Evolutionary conservation across 176 grass and related monocot species (phyloP).

Genomic region (Puccinellia tenuiflora): DNA sequence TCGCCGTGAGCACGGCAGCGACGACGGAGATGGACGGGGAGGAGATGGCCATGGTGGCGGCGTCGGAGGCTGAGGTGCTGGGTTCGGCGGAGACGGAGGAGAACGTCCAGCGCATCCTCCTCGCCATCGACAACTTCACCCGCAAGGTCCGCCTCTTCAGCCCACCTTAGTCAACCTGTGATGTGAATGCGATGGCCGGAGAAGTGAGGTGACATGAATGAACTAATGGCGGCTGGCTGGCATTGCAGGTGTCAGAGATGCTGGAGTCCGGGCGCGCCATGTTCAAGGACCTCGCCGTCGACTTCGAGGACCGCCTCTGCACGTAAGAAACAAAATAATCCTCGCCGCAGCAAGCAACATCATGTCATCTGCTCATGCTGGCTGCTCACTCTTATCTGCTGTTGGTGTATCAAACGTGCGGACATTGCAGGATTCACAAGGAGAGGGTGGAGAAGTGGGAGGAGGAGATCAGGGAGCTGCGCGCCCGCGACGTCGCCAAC

Average conservation of each 20-base stretch:
- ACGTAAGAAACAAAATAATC: constrained; percentile 24
- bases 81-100: constrained; percentile 65
- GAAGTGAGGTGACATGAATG: not conserved
- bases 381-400: not conserved
- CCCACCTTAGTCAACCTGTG: not conserved
- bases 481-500: constrained; percentile 57
- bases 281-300: constrained; percentile 70
- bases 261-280: constrained; percentile 66
- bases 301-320: constrained; percentile 92
- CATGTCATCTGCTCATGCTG: not conserved
- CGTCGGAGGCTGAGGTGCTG: constrained; percentile 15
- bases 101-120: constrained; percentile 63
- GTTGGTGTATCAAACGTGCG: not conserved
- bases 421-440: constrained; percentile 59
- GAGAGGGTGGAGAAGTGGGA: constrained; percentile 78
- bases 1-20: not conserved
- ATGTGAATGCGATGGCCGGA: not conserved
- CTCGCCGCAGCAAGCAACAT: not conserved
- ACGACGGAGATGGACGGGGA: not conserved
- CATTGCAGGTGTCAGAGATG: constrained; percentile 64
- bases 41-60: constrained; percentile 6
- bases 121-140: constrained; percentile 79
- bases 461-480: constrained; percentile 76
- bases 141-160: constrained; percentile 41
- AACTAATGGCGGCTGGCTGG: too few species aligned